Base-by-base conservation (phyloP, 1,284 basidiomycete species). In the Bondarzewia mesenterica region DNA sequence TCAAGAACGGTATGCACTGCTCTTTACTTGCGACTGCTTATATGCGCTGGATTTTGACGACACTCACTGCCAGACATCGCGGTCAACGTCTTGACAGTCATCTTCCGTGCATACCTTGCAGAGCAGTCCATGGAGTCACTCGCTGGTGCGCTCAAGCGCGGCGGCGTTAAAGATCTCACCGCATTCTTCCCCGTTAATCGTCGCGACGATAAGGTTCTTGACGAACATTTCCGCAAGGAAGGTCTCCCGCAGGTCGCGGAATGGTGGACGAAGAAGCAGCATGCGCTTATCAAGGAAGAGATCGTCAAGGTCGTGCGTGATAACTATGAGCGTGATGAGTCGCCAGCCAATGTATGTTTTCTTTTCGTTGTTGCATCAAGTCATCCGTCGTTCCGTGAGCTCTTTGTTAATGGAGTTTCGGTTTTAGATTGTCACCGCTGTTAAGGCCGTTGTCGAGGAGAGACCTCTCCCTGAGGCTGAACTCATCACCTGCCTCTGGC, bases 231-330 rank as follows among this genome's bases (percentile, higher is more conserved):
- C 76, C 88, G 79, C 67, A 79, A 79, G 51, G 86, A 82, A 51
- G 80, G 80, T 25, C 73, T 96, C 23, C 67, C 81, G 23, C 81
- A 83, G 57, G 80, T 96, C 35, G 84, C 87, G 7, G 93, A 95
- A 15, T 95, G 90, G 89, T 94, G 89, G 75, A 81, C 82, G 48
- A 93, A 93, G 75, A 84, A 83, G 59, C 89, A 92, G 63, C 80
- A 82, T 50, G 81, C 82, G 49, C 79, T 77, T 55, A 69, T 77
- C 54, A 73, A 64, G 59, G 65, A 68, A 36, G 56, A 53, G 10
- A 55, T 69, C 47, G 54, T 60, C 55, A 59, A 58, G 52, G 54
- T 60, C 16, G 57, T 68, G 44, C 59, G 58, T 37, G 65, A 64
- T 26, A 52, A 60, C 57, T 72, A 74, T 47, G 76, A 77, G 53